Evolutionary conservation across 2,329 filamentous ascomycete genomes (phyloP).

Genomic region (Akanthomyces lecanii): DNA sequence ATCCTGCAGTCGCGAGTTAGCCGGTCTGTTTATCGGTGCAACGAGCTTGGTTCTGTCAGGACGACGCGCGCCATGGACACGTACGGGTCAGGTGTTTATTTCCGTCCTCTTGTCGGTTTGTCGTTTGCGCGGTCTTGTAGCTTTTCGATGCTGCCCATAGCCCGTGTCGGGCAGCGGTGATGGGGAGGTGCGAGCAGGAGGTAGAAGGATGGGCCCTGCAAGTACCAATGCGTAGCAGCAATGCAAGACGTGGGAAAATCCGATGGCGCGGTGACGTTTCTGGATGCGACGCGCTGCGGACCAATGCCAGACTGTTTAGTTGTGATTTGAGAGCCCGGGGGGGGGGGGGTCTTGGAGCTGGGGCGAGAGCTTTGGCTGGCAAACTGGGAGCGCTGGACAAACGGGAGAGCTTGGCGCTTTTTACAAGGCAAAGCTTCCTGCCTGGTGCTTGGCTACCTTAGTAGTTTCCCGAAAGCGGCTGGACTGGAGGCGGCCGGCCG

Average conservation of each 20-base stretch:
- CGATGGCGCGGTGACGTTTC: conserved; percentile 1
- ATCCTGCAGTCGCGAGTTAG: conserved; percentile 2
- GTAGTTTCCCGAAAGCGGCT: conserved; percentile 12
- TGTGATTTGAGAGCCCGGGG: conserved; percentile 7
- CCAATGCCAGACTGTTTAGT: conserved; percentile 13
- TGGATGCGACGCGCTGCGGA: conserved; percentile 13
- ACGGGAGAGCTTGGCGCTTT: neutral
- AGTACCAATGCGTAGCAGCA: neutral
- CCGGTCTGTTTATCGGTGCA: neutral
- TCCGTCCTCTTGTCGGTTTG: neutral
- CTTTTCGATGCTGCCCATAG: conserved; percentile 14
- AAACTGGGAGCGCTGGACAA: neutral
- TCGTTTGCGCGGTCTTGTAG: conserved; percentile 11
- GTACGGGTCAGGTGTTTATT: conserved; percentile 3
- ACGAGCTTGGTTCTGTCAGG: neutral
- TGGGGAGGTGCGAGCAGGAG: neutral
- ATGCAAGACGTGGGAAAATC: neutral
- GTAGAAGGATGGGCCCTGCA: neutral
- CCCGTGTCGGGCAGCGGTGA: conserved; percentile 2
- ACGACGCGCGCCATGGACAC: neutral
- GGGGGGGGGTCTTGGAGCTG: conserved; percentile 2
- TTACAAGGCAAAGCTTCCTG: neutral
- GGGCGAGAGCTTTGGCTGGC: neutral
- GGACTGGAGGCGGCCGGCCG: neutral
- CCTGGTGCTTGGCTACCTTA: too few species aligned